phyloP scores from a whole-genome alignment of 768 basidiomycete species.

The Dacryopinax primogenitus region DNA sequence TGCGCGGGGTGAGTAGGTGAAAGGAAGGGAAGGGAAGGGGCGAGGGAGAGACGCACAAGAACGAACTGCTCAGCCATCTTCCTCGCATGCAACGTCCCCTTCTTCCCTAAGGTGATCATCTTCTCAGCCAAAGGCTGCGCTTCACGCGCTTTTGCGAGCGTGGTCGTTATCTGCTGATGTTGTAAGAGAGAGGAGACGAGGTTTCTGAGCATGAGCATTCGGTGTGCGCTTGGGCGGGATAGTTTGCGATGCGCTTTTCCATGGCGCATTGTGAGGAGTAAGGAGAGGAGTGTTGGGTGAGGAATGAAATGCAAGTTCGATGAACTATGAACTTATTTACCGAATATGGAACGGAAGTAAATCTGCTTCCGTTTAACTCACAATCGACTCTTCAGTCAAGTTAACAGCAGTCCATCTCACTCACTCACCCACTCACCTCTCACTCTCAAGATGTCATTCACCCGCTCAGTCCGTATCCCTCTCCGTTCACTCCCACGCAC shows the following conservation, averaged over 20 bases:
- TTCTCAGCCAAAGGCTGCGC: constrained; percentile 86
- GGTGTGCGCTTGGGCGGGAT: constrained; percentile 80
- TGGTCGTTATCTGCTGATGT: constrained; percentile 93
- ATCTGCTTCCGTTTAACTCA: not conserved
- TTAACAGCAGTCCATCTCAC: not conserved
- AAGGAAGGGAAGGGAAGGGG: not conserved
- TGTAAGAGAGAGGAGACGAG: constrained; percentile 87
- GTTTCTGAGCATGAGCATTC: constrained; percentile 91
- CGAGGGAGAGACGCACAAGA: constrained; percentile 36
- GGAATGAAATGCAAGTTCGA: not conserved
- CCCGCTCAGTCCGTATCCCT: not conserved
- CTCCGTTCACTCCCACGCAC: not conserved
- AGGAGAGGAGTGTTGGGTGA: not conserved
- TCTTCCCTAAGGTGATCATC: constrained; percentile 90
- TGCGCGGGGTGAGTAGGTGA: constrained; percentile 8
- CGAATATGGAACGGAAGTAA: not conserved
- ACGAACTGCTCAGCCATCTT: constrained; percentile 66
- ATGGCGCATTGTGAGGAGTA: constrained; percentile 62
- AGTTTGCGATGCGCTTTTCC: constrained; percentile 85
- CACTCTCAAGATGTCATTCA: not conserved
- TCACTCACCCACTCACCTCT: not conserved
- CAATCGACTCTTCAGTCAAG: not conserved
- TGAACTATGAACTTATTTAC: not conserved
- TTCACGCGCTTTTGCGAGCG: constrained; percentile 87
- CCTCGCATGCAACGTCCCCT: constrained; percentile 56